Conservation (phyloP, 345 rosid genomes). For the Mercurialis annua region DNA sequence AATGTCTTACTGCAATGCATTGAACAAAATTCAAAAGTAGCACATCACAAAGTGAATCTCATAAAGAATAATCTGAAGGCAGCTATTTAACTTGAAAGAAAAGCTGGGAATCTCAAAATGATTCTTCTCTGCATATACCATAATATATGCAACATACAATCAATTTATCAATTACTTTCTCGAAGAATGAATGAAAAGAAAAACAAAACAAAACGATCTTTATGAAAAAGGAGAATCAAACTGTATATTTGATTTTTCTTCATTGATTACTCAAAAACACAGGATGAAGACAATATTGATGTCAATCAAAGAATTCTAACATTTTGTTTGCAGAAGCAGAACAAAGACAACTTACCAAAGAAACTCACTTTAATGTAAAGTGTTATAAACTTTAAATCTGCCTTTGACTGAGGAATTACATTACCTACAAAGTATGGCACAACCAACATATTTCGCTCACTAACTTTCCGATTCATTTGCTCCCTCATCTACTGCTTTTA, state of each 20-base stretch:
- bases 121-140: background rate
- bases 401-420: constrained; percentile 28
- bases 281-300: constrained; percentile 15
- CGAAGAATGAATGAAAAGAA: background rate
- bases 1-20: background rate
- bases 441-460: constrained; percentile 23
- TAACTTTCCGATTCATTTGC: constrained; percentile 40
- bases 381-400: constrained; percentile 27
- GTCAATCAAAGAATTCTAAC: constrained; percentile 41
- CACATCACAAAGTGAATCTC: background rate
- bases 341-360: constrained; percentile 18
- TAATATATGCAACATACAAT: background rate
- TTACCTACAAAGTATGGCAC: constrained; percentile 45
- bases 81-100: background rate
- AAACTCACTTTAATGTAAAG: constrained; percentile 24
- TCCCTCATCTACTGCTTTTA: constrained; percentile 29
- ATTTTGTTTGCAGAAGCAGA: constrained; percentile 25
- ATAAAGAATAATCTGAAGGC: background rate
- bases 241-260: constrained; percentile 18
- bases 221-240: background rate
- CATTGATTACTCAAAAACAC: constrained; percentile 27
- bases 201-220: background rate
- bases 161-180: background rate
- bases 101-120: background rate
- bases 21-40: background rate